These are phyloP conservation scores for Nicotiana knightiana DNA, from an alignment of 257 asterid species.

Conservation along the genomic window DNA sequence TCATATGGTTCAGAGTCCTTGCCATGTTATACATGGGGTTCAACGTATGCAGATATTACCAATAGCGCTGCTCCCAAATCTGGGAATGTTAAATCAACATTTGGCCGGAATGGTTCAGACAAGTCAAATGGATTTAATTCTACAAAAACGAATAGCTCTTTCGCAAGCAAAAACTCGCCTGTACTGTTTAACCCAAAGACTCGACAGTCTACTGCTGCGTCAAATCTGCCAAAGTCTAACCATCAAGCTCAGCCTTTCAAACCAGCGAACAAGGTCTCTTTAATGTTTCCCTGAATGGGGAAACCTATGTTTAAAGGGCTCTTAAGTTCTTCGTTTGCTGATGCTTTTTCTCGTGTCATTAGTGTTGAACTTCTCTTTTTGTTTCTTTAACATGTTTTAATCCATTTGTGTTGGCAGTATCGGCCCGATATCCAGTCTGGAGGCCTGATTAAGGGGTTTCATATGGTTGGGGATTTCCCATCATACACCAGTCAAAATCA, in stretches of 20 bases:
- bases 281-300: background rate
- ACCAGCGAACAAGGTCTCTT: constrained; percentile 49
- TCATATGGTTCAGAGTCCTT: constrained; percentile 52
- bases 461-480: constrained; percentile 39
- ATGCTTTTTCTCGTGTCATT: background rate
- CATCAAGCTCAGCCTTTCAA: constrained; percentile 47
- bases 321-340: background rate
- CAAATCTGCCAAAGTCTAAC: constrained; percentile 36
- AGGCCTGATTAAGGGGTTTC: constrained; percentile 36
- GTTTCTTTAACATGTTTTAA: background rate
- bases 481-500: constrained; percentile 34
- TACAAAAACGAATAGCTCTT: constrained; percentile 25
- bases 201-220: constrained; percentile 27
- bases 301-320: background rate
- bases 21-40: constrained; percentile 44
- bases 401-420: constrained; percentile 28
- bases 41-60: constrained; percentile 39
- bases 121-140: constrained; percentile 35
- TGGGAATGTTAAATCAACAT: constrained; percentile 29
- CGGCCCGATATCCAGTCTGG: constrained; percentile 46
- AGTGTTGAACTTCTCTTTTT: background rate
- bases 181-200: constrained; percentile 34
- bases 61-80: constrained; percentile 29
- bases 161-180: constrained; percentile 25
- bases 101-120: constrained; percentile 35